These are phyloP conservation scores for Carallia pectinifolia DNA, from an alignment of 345 rosid genomes.

Conservation along the genomic window DNA sequence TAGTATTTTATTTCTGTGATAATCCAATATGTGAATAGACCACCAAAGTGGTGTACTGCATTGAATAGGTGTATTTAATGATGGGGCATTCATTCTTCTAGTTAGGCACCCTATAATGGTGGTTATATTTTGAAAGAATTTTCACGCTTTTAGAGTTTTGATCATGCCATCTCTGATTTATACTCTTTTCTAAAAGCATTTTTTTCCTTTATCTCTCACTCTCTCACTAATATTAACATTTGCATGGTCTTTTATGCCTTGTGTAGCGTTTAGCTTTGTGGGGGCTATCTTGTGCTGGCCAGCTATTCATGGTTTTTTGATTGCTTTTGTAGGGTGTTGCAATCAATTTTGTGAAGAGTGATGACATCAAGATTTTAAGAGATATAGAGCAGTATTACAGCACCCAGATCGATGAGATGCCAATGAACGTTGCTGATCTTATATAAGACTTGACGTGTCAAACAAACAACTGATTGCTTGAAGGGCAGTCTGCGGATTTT, in stretches of 20 bases:
- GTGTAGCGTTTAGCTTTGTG: background rate
- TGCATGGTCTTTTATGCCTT: background rate
- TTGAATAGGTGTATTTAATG: no score
- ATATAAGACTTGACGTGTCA: conserved; percentile 24
- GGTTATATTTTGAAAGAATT: no score
- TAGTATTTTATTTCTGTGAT: background rate
- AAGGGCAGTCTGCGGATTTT: background rate
- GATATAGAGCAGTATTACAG: conserved; percentile 91
- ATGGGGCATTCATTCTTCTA: no score
- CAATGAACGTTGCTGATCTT: conserved; percentile 88
- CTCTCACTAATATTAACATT: background rate
- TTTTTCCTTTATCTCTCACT: no score
- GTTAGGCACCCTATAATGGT: no score
- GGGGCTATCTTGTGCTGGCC: background rate
- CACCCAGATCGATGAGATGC: conserved; percentile 97
- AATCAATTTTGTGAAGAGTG: conserved; percentile 81
- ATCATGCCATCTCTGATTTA: no score
- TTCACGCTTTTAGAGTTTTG: no score
- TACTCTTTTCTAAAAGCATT: no score
- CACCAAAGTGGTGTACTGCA: no score
- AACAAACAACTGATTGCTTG: background rate
- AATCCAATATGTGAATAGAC: no score
- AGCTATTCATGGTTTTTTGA: background rate
- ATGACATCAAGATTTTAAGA: conserved; percentile 82
- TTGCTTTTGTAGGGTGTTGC: conserved; percentile 69